phyloP scores from a whole-genome alignment of 2,329 filamentous ascomycete species.

The Epichloe uncinata region DNA sequence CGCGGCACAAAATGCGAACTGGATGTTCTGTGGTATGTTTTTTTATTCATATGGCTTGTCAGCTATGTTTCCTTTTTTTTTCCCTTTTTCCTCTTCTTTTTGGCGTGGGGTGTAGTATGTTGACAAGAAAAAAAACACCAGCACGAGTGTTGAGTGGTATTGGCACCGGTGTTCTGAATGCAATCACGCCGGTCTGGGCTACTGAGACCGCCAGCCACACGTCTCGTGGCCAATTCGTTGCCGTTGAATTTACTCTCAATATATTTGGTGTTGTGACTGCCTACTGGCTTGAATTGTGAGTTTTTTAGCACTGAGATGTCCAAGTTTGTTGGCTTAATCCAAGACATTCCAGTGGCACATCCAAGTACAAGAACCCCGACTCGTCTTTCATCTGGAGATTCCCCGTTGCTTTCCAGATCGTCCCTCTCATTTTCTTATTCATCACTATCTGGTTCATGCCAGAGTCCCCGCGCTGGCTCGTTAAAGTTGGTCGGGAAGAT shows the following conservation, averaged over 20 bases:
- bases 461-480: constrained; percentile 54
- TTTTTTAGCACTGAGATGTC: neutral
- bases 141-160: constrained; percentile 37
- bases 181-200: constrained; percentile 34
- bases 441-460: constrained; percentile 51
- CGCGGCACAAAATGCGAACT: constrained; percentile 49
- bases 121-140: constrained; percentile 8
- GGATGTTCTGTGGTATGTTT: constrained; percentile 51
- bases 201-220: constrained; percentile 33
- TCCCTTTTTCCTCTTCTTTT: no score
- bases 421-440: constrained; percentile 46
- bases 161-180: constrained; percentile 37
- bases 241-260: constrained; percentile 61
- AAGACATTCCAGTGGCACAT: constrained; percentile 28
- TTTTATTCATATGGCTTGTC: no score
- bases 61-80: no score
- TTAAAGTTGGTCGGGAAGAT: constrained; percentile 51
- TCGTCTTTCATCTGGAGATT: constrained; percentile 54
- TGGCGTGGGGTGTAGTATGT: no score
- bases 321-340: no score
- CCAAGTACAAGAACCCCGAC: constrained; percentile 43
- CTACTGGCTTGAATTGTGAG: constrained; percentile 45
- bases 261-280: constrained; percentile 51
- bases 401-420: constrained; percentile 56
- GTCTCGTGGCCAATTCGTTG: constrained; percentile 54